Base-by-base conservation (phyloP, 2,329 filamentous ascomycete species). In the Aspergillus sclerotialis region DNA sequence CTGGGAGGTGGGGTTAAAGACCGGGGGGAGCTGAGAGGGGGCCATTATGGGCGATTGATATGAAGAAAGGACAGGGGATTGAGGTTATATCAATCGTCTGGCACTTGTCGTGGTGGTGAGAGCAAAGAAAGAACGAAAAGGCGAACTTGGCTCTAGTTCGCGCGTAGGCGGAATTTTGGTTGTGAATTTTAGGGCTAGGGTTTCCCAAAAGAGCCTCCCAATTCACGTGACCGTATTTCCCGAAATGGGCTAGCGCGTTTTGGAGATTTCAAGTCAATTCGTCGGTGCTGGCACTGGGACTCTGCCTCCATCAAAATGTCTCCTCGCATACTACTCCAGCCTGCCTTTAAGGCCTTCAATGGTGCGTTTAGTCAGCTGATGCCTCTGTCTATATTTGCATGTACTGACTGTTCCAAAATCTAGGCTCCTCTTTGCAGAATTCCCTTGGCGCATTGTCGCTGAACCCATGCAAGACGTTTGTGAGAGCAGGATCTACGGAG, bases 1-100 rank as follows among this genome's bases (percentile, higher is more conserved):
- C 76, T 93, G 82, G 66, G 82, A 82, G 63, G 92, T 96, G 65
- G 92, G 86, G 78, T 94, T 92, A 83, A 98, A 94, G 64, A 84
- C 76, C 54, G 89, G 76, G 67, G 92, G 92, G 55, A 95, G 84
- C 76, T 95, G 94, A 62, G 80, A 78, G 68, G 90, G 85, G 67
- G 89, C 87, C 90, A 95, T 95, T 68, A 80, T 92, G 81, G 75
- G 68, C 67, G 67, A 69, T 67, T 70, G 66, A 65, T 65, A 58
- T 56, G 56, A 43, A 60, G 46, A 46, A 44, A 48, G 43, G 41
- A 45, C 37, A 44, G 49, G 48, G 50, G 53, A 50, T 48, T 59
- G 56, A 56, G 55, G 53, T n/a, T 23, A 58, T 60, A 61, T 64
- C 61, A 65, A 64, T 64, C 61, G 60, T 55, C 48, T 61, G 61